Conservation (phyloP, 768 basidiomycete genomes). For the Leccinum longicurvipes region DNA sequence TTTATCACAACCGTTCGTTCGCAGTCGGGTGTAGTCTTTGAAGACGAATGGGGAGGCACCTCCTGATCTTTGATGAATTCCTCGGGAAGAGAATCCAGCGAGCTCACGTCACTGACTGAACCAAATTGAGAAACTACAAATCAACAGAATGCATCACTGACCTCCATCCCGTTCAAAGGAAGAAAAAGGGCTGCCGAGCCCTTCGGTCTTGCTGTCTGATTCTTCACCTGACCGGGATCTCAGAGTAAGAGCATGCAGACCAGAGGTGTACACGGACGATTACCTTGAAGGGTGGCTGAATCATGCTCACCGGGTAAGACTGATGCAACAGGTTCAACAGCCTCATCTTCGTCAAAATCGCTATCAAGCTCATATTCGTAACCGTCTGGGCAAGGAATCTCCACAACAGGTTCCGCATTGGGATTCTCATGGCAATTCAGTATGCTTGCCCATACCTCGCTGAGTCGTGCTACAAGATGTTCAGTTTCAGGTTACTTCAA, state of each 20-base stretch:
- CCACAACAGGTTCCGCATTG: neutral
- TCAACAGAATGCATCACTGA: neutral
- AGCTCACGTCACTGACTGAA: slow-evolving; percentile 5
- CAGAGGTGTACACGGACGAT: neutral
- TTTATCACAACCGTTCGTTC: slow-evolving; percentile 2
- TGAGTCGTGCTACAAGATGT: slow-evolving; percentile 7
- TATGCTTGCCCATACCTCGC: slow-evolving; percentile 7
- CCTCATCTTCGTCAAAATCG: slow-evolving; percentile 22
- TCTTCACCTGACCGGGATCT: slow-evolving; percentile 1
- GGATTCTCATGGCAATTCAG: neutral
- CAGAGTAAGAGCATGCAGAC: neutral
- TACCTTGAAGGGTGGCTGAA: neutral
- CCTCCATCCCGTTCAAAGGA: slow-evolving; percentile 11
- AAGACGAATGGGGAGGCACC: neutral
- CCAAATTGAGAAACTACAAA: slow-evolving; percentile 5
- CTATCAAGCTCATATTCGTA: slow-evolving; percentile 25
- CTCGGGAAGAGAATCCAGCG: neutral
- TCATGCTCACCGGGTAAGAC: neutral
- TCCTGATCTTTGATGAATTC: slow-evolving; percentile 6
- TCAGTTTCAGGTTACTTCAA: neutral
- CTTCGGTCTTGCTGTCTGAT: neutral
- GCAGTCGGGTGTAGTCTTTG: neutral
- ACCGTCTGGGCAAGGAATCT: slow-evolving; percentile 5
- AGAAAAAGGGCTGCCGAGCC: slow-evolving; percentile 4
- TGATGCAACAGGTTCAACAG: neutral